Conservation (phyloP, 139 green algal genomes). For the Micractinium conductrix region DNA sequence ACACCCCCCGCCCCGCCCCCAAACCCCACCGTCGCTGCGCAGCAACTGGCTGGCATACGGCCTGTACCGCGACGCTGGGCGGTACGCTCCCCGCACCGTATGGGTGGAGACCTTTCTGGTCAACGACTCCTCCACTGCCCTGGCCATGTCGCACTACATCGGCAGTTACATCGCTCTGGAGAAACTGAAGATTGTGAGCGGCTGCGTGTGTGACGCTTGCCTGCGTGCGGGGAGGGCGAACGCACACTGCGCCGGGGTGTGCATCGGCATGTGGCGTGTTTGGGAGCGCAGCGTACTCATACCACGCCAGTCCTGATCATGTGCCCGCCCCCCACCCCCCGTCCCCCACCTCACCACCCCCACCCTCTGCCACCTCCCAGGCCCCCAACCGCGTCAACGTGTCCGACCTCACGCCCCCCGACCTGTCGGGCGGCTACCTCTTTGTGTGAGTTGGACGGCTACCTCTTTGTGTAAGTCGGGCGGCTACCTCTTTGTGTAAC, state of each 20-base stretch:
- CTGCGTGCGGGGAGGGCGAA: too few relatives aligned
- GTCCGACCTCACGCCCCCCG: conserved; percentile 17
- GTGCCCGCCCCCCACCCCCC: neutral
- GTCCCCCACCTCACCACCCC: neutral
- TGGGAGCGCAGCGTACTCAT: neutral
- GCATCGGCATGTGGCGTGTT: neutral
- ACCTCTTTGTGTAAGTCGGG: too few relatives aligned
- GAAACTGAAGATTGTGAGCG: conserved; percentile 21
- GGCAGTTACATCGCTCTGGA: conserved; percentile 46
- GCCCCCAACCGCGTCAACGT: conserved; percentile 25
- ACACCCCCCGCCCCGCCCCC: too few relatives aligned
- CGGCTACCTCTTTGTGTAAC: too few relatives aligned
- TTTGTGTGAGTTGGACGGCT: conserved; percentile 31
- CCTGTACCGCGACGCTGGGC: conserved; percentile 43
- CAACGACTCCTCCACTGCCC: conserved; percentile 1
- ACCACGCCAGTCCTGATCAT: neutral
- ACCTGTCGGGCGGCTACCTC: conserved; percentile 55
- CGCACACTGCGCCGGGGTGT: too few relatives aligned
- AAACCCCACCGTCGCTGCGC: too few relatives aligned
- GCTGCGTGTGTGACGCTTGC: neutral
- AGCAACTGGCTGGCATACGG: conserved; percentile 60
- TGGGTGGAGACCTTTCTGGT: conserved; percentile 28
- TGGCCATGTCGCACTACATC: conserved; percentile 38
- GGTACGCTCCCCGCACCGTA: conserved; percentile 53
- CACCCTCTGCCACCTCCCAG: neutral